Evolutionary conservation across 2,329 filamentous ascomycete species (phyloP).

Genomic region (Neofusicoccum cordaticola): DNA sequence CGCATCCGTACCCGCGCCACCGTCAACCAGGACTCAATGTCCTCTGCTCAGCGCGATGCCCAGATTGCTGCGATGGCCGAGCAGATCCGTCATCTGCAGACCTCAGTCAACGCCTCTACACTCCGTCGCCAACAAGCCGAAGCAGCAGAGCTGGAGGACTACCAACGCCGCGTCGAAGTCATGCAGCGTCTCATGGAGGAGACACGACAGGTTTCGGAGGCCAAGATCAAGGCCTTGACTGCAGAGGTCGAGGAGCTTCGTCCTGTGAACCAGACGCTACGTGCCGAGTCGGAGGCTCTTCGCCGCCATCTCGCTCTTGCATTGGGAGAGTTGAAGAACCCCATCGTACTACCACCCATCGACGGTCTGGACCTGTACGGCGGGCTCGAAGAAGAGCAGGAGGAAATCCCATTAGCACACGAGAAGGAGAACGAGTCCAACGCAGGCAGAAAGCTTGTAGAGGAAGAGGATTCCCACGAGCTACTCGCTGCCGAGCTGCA

Average conservation of each 20-base stretch:
- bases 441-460: slow-evolving; percentile 59
- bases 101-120: slow-evolving; percentile 60
- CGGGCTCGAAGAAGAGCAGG: slow-evolving; percentile 22
- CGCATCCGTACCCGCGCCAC: slow-evolving; percentile 90
- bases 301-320: slow-evolving; percentile 85
- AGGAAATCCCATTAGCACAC: slow-evolving; percentile 20
- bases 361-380: slow-evolving; percentile 20
- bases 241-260: slow-evolving; percentile 49
- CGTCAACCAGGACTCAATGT: slow-evolving; percentile 93
- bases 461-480: slow-evolving; percentile 49
- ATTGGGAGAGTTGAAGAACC: slow-evolving; percentile 82
- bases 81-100: slow-evolving; percentile 82
- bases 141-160: slow-evolving; percentile 86
- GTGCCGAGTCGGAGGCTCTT: slow-evolving; percentile 75
- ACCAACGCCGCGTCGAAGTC: slow-evolving; percentile 81
- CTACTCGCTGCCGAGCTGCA: slow-evolving; percentile 64
- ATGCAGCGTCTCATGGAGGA: slow-evolving; percentile 98
- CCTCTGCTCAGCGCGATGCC: slow-evolving; percentile 86
- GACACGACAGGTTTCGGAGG: slow-evolving; percentile 81
- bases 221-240: slow-evolving; percentile 83
- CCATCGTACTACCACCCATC: slow-evolving; percentile 62
- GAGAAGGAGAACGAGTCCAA: slow-evolving; percentile 47
- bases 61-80: slow-evolving; percentile 94
- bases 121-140: slow-evolving; percentile 70
- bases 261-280: slow-evolving; percentile 57